Evolutionary conservation across 2,329 filamentous ascomycete genomes (phyloP).

Genomic region (Paraphoma sp.): DNA sequence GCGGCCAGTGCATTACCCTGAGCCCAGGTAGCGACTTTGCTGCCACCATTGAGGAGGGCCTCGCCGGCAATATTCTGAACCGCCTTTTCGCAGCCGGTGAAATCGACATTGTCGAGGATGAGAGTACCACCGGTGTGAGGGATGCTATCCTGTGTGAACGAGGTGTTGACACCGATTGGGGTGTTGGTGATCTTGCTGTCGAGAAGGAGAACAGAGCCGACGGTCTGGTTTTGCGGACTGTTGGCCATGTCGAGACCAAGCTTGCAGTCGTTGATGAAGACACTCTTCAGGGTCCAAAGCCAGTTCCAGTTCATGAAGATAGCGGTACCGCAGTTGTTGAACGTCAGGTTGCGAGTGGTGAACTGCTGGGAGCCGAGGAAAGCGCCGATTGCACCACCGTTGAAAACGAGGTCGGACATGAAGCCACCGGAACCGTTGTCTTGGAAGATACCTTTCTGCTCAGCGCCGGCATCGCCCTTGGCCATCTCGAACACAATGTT

Average conservation of each 20-base stretch:
- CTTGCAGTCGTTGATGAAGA: constrained; percentile 55
- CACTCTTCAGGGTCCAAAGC: constrained; percentile 57
- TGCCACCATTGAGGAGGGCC: constrained; percentile 72
- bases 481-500: constrained; percentile 67
- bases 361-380: constrained; percentile 71
- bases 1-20: constrained; percentile 78
- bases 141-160: constrained; percentile 73
- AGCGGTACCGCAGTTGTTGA: constrained; percentile 57
- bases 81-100: constrained; percentile 71
- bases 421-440: constrained; percentile 68
- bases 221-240: constrained; percentile 70
- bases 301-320: constrained; percentile 64
- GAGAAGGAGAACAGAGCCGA: constrained; percentile 83
- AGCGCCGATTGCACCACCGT: constrained; percentile 65
- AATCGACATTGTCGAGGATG: constrained; percentile 89
- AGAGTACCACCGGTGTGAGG: constrained; percentile 79
- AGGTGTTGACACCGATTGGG: constrained; percentile 76
- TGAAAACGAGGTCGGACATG: constrained; percentile 65
- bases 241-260: constrained; percentile 59
- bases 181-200: constrained; percentile 83
- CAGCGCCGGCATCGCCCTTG: constrained; percentile 50
- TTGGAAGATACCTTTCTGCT: constrained; percentile 66
- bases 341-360: constrained; percentile 58
- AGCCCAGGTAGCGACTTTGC: constrained; percentile 73
- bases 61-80: constrained; percentile 66